Conservation (phyloP, 805 yeast genomes). For the Starmerella gropengiesseri region DNA sequence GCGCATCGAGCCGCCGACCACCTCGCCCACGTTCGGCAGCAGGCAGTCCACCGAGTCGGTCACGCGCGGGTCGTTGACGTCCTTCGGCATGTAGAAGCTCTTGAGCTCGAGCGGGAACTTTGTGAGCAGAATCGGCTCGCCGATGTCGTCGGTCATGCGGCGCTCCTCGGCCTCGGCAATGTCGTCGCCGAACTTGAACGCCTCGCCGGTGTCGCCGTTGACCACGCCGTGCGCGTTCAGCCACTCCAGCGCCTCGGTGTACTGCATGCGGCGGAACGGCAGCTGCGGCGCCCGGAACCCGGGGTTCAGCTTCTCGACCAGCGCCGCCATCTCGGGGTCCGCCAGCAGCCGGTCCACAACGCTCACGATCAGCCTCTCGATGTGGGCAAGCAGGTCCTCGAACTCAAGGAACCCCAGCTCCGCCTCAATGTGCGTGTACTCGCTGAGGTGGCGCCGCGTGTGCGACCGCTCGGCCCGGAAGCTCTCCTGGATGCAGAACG, state of each 20-base stretch:
- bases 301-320: constrained; percentile 87
- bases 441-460: constrained; percentile 95
- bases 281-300: constrained; percentile 65
- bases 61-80: constrained; percentile 80
- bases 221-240: constrained; percentile 86
- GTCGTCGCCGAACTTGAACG: constrained; percentile 94
- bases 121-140: constrained; percentile 81
- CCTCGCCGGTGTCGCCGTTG: constrained; percentile 80
- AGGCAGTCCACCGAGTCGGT: constrained; percentile 97
- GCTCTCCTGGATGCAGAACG: constrained; percentile 93
- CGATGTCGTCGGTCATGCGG: constrained; percentile 91
- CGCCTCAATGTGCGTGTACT: constrained; percentile 93
- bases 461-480: constrained; percentile 99
- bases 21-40: constrained; percentile 99
- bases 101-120: constrained; percentile 96
- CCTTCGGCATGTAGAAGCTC: constrained; percentile 95
- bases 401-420: constrained; percentile 82
- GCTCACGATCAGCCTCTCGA: constrained; percentile 65
- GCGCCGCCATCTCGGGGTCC: constrained; percentile 87
- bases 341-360: constrained; percentile 65
- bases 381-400: constrained; percentile 74
- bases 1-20: constrained; percentile 99
- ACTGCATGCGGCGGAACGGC: constrained; percentile 88
- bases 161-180: constrained; percentile 99
- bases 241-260: constrained; percentile 88